These are phyloP conservation scores for Aspergillus carbonarius DNA, from an alignment of 2,329 filamentous ascomycete species.

Conservation along the genomic window DNA sequence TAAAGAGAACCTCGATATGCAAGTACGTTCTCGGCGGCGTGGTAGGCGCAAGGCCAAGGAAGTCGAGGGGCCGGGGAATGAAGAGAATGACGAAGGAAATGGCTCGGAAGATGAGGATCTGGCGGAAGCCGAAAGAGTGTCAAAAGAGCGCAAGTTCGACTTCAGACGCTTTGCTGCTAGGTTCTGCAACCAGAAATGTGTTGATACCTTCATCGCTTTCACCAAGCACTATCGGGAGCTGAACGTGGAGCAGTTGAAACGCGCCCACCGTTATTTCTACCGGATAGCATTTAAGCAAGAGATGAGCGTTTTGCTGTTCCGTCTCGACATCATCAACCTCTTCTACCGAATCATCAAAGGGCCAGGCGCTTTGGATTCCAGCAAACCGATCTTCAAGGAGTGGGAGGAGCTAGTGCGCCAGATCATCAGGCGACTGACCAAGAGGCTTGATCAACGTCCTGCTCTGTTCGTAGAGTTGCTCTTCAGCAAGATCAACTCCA, in stretches of 20 bases:
- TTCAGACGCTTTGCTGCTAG: constrained; percentile 79
- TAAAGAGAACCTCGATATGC: constrained; percentile 91
- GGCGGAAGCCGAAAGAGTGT: constrained; percentile 66
- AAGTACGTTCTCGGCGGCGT: constrained; percentile 78
- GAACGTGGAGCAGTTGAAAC: constrained; percentile 76
- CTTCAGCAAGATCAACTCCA: constrained; percentile 86
- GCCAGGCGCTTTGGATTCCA: constrained; percentile 69
- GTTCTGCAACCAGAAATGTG: constrained; percentile 79
- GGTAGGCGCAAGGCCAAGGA: constrained; percentile 68
- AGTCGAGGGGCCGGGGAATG: constrained; percentile 39
- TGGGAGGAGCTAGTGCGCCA: constrained; percentile 90
- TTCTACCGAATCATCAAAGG: constrained; percentile 92
- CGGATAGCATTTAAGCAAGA: constrained; percentile 94
- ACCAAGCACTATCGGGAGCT: constrained; percentile 79
- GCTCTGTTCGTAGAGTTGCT: constrained; percentile 87
- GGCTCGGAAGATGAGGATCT: constrained; percentile 73
- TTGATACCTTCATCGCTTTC: constrained; percentile 85
- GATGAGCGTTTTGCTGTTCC: constrained; percentile 81
- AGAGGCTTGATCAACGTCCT: constrained; percentile 80
- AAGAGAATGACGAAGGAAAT: constrained; percentile 53
- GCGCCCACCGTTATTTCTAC: constrained; percentile 91
- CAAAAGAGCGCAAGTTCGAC: constrained; percentile 88
- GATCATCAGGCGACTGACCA: constrained; percentile 75
- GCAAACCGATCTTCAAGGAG: constrained; percentile 70
- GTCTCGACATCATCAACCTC: constrained; percentile 84